Conservation (phyloP, 768 basidiomycete genomes). For the Tulasnella sp. region DNA sequence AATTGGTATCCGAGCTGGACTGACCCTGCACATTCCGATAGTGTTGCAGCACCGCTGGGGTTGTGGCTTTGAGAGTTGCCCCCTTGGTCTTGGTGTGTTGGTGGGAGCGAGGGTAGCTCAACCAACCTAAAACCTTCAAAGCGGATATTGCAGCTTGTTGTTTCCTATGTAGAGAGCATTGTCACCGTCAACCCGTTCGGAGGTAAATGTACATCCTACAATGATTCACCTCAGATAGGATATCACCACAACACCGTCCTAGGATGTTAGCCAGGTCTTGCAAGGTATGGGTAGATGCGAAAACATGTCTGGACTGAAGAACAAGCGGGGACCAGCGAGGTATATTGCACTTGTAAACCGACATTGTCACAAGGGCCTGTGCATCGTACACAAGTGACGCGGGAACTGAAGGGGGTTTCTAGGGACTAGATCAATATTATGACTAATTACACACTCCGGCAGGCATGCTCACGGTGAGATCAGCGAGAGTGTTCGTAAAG, state of each 20-base stretch:
- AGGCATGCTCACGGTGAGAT: background rate
- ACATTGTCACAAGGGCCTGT: conserved; percentile 54
- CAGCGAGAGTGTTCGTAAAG: conserved; percentile 24
- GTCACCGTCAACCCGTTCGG: background rate
- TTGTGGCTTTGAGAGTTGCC: conserved; percentile 32
- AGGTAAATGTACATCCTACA: background rate
- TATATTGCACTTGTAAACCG: conserved; percentile 54
- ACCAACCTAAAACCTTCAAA: conserved; percentile 1
- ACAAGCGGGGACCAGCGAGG: conserved; percentile 59
- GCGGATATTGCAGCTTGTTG: conserved; percentile 8
- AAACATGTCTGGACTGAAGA: conserved; percentile 63
- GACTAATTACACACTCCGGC: background rate
- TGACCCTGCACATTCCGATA: conserved; percentile 54
- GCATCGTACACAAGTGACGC: conserved; percentile 22
- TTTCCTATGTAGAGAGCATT: background rate
- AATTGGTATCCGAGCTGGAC: conserved; percentile 38
- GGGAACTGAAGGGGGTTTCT: background rate
- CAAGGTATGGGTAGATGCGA: conserved; percentile 69
- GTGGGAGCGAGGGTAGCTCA: background rate
- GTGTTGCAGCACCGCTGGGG: conserved; percentile 60
- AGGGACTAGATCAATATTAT: background rate
- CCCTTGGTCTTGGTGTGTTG: conserved; percentile 36
- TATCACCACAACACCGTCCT: conserved; percentile 58
- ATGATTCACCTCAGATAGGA: conserved; percentile 44
- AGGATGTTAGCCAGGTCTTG: conserved; percentile 56